Evolutionary conservation across 768 basidiomycete species (phyloP).

Genomic region (Macrolepiota fuliginosa): DNA sequence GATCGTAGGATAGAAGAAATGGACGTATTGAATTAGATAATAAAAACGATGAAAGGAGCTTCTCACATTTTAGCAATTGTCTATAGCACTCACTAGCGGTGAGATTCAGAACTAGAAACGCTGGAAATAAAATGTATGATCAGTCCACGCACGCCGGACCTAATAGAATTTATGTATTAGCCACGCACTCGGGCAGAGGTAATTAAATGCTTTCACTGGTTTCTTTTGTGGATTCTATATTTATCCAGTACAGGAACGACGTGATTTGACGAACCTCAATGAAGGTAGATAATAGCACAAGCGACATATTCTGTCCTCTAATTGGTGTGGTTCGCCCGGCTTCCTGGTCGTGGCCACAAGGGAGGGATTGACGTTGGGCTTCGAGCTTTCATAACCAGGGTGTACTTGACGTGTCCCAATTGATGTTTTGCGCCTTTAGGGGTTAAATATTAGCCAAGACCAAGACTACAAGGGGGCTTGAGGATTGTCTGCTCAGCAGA

Average conservation of each 20-base stretch:
- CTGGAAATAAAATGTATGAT: not conserved
- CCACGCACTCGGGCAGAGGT: not conserved
- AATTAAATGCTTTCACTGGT: not conserved
- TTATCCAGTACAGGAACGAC: not conserved
- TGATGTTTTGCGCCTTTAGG: not conserved
- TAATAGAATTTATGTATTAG: not conserved
- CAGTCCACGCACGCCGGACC: not conserved
- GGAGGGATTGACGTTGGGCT: not conserved
- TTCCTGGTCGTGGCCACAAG: not conserved
- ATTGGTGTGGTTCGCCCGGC: not conserved
- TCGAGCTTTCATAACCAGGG: not conserved
- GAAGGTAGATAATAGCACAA: not conserved
- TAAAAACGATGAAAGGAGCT: not conserved
- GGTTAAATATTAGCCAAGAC: not conserved
- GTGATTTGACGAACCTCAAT: not conserved
- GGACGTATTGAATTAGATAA: not conserved
- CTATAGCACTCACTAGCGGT: not conserved
- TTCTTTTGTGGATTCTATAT: not conserved
- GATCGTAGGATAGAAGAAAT: not conserved
- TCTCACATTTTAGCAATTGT: not conserved
- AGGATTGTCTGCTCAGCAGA: not conserved
- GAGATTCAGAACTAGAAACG: not conserved
- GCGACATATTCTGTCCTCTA: not conserved
- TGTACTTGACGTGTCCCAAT: not conserved
- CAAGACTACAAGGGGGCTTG: not conserved